phyloP scores from a whole-genome alignment of 2,329 filamentous ascomycete genomes.

The Madurella fahalii region DNA sequence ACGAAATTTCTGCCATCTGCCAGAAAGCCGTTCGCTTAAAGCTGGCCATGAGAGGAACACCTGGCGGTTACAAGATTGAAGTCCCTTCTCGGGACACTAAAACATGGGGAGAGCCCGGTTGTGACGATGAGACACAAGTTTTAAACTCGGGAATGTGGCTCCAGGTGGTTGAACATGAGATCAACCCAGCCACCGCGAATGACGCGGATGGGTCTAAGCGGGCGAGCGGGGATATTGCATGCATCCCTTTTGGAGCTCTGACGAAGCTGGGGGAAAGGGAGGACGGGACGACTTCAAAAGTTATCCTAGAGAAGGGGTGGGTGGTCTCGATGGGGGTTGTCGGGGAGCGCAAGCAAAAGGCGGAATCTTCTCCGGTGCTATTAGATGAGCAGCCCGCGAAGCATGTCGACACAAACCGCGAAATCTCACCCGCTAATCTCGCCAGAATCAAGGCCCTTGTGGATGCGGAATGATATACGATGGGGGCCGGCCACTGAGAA shows the following conservation, averaged over 20 bases:
- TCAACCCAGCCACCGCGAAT: background rate
- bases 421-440: background rate
- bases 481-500: too few relatives aligned
- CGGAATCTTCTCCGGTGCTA: background rate
- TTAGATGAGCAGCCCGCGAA: background rate
- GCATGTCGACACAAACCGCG: background rate
- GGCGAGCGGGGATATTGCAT: background rate
- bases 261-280: background rate
- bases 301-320: slow-evolving; percentile 11
- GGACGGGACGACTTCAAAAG: background rate
- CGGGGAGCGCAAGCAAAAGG: background rate
- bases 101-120: slow-evolving; percentile 11
- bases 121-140: background rate
- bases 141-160: background rate
- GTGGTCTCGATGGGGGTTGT: background rate
- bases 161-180: slow-evolving; percentile 1
- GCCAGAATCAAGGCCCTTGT: background rate
- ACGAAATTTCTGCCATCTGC: slow-evolving; percentile 12
- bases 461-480: too few relatives aligned
- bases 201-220: background rate
- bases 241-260: slow-evolving; percentile 10
- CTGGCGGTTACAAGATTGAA: slow-evolving; percentile 11
- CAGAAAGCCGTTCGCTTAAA: slow-evolving; percentile 17
- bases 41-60: slow-evolving; percentile 11
- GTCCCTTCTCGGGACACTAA: slow-evolving; percentile 6